phyloP scores from a whole-genome alignment of 2,329 filamentous ascomycete genomes.

The Monosporascus sp. region DNA sequence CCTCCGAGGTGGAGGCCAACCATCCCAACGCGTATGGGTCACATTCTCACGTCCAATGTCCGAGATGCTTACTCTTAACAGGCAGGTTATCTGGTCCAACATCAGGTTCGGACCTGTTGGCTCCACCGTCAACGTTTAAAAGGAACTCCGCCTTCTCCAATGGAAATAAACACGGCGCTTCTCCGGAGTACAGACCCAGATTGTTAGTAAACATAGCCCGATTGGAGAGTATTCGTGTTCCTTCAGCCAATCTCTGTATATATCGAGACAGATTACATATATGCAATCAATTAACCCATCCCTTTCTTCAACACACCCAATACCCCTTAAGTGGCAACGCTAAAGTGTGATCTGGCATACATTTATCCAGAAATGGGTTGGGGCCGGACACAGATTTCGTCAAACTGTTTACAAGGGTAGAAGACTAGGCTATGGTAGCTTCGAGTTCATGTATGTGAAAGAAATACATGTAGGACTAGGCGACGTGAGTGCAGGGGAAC shows the following conservation, averaged over 20 bases:
- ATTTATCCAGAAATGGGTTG: no score
- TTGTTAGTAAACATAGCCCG: neutral
- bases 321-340: no score
- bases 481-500: no score
- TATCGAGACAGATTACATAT: neutral
- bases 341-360: no score
- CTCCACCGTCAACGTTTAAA: constrained; percentile 33
- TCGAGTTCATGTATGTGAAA: no score
- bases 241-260: neutral
- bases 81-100: constrained; percentile 43
- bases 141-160: neutral
- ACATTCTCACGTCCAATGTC: constrained; percentile 2
- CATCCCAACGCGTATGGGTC: constrained; percentile 30
- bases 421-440: no score
- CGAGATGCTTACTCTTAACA: constrained; percentile 6
- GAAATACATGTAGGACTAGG: no score
- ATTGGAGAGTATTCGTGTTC: neutral
- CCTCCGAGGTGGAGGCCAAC: constrained; percentile 37
- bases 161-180: neutral
- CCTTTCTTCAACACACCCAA: no score
- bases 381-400: no score
- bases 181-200: neutral
- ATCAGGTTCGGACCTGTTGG: constrained; percentile 44
- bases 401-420: no score
- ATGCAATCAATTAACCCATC: no score